Conservation (phyloP, 106 monocot species). For the Amphibolis antarctica region DNA sequence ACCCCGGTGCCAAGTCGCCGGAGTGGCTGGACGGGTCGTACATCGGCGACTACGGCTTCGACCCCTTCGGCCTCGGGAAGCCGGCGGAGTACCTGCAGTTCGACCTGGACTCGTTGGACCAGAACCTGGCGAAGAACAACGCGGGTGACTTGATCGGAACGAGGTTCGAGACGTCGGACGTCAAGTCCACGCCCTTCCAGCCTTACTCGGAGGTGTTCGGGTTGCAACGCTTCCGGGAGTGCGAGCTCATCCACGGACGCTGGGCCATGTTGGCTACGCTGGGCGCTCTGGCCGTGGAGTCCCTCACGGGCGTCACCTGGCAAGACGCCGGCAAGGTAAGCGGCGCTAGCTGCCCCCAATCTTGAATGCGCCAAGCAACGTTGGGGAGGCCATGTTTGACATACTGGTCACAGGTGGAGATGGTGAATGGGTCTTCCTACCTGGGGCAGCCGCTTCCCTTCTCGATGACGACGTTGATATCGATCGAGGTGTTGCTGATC, state of each 20-base stretch:
- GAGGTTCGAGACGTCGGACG: slow-evolving; percentile 53
- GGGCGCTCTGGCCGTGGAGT: slow-evolving; percentile 81
- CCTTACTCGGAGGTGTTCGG: slow-evolving; percentile 90
- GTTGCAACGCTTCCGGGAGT: slow-evolving; percentile 89
- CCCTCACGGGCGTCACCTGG: slow-evolving; percentile 90
- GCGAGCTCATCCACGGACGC: slow-evolving; percentile 93
- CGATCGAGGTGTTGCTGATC: slow-evolving; percentile 84
- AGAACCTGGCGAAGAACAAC: slow-evolving; percentile 81
- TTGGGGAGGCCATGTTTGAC: too few species aligned
- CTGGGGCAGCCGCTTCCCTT: slow-evolving; percentile 85
- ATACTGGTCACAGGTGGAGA: slow-evolving; percentile 94
- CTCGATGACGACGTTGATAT: slow-evolving; percentile 72
- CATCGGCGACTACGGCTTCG: slow-evolving; percentile 90
- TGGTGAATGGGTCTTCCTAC: slow-evolving; percentile 81
- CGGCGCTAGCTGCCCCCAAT: too few species aligned
- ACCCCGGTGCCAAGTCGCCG: slow-evolving; percentile 70
- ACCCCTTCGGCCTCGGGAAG: slow-evolving; percentile 89
- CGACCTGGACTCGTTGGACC: slow-evolving; percentile 85
- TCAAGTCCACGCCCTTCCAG: slow-evolving; percentile 89
- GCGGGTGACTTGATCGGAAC: slow-evolving; percentile 77
- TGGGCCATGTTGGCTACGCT: slow-evolving; percentile 98
- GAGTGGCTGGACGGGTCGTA: slow-evolving; percentile 75
- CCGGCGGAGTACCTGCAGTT: slow-evolving; percentile 93
- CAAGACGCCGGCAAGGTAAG: slow-evolving; percentile 96
- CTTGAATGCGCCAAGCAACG: too few species aligned